Conservation (phyloP, 169 alveolate species). For the Eimeria maxima region DNA sequence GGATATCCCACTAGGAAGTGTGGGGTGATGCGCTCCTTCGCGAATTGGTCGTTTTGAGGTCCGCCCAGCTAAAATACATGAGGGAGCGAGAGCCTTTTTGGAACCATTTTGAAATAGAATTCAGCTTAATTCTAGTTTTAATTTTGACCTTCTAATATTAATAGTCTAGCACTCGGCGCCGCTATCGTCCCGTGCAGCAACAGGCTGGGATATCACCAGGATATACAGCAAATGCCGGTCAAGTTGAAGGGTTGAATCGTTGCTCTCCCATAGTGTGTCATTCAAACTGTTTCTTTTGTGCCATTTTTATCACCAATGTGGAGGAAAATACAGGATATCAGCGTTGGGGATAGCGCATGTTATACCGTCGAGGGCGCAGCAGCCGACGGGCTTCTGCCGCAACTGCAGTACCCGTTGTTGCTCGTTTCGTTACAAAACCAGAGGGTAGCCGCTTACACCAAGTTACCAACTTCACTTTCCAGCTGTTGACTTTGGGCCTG, state of each 20-base stretch:
- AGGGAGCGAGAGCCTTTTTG: too few relatives aligned
- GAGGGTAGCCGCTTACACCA: neutral
- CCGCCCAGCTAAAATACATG: neutral
- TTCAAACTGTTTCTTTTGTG: neutral
- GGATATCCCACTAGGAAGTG: neutral
- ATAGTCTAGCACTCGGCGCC: neutral
- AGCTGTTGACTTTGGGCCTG: neutral
- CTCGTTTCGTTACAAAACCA: neutral
- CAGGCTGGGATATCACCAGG: neutral
- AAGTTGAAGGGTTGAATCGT: neutral
- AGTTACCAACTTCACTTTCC: neutral
- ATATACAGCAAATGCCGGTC: neutral
- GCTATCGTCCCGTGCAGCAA: neutral
- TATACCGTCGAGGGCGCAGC: neutral
- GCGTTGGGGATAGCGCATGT: neutral
- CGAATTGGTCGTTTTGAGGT: neutral
- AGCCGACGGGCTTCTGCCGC: neutral
- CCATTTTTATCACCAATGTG: neutral
- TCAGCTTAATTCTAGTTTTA: neutral
- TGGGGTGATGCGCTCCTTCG: neutral
- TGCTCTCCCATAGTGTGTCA: neutral
- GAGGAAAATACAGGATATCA: neutral
- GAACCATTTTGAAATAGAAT: neutral
- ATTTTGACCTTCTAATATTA: neutral
- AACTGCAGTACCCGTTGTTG: neutral